Conservation (phyloP, 2,329 filamentous ascomycete species). For the Hypoxylon sp. region DNA sequence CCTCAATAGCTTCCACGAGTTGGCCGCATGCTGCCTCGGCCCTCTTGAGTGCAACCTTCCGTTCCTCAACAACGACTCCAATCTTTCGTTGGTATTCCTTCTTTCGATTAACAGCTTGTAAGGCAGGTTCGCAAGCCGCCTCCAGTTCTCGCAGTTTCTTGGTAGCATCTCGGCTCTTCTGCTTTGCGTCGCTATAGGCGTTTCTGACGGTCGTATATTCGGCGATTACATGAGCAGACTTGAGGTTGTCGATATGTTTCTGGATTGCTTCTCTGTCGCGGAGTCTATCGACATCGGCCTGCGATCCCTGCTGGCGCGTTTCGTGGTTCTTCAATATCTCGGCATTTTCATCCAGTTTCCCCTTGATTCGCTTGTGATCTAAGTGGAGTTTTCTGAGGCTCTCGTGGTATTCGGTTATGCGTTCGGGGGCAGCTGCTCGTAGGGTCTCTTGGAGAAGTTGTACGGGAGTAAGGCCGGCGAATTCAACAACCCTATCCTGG, state of each 20-base stretch:
- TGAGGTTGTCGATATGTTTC: slow-evolving; percentile 72
- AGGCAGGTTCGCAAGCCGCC: slow-evolving; percentile 70
- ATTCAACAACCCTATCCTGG: slow-evolving; percentile 95
- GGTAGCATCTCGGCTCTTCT: slow-evolving; percentile 64
- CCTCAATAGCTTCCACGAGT: slow-evolving; percentile 51
- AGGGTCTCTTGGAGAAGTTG: slow-evolving; percentile 88
- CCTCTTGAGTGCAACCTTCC: slow-evolving; percentile 64
- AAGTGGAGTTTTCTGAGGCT: slow-evolving; percentile 77
- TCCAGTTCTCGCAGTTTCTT: slow-evolving; percentile 70
- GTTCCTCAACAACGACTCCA: slow-evolving; percentile 64
- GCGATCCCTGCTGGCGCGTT: slow-evolving; percentile 77
- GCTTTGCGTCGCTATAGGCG: slow-evolving; percentile 64
- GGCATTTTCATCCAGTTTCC: slow-evolving; percentile 67
- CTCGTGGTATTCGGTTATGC: slow-evolving; percentile 84
- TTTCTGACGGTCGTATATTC: slow-evolving; percentile 69
- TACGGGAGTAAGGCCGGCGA: slow-evolving; percentile 83
- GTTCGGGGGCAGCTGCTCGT: slow-evolving; percentile 82
- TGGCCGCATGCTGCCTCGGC: slow-evolving; percentile 65
- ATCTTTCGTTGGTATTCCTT: slow-evolving; percentile 72
- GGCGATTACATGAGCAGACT: slow-evolving; percentile 73
- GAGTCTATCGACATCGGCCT: slow-evolving; percentile 85
- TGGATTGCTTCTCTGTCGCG: slow-evolving; percentile 78
- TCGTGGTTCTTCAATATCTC: slow-evolving; percentile 76
- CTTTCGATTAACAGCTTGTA: slow-evolving; percentile 77
- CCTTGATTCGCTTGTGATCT: slow-evolving; percentile 73